A percentile compares a stretch with the other conserved stretches of the same genome.
Conservation (phyloP, 176 grass and related monocot species). For the Phoenix roebelenii region DNA sequence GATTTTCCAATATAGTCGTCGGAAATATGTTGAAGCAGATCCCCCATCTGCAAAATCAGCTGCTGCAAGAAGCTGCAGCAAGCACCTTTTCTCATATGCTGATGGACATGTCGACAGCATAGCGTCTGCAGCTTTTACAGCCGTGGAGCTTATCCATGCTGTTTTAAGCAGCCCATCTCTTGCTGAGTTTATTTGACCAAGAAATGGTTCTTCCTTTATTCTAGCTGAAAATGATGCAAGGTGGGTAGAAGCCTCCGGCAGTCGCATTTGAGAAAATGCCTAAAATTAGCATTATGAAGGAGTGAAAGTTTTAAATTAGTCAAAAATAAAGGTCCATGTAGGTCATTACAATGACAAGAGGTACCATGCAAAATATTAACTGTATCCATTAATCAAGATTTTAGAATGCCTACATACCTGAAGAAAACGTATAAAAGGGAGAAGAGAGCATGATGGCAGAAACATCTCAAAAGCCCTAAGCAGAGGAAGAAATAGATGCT, state of each 20-base stretch:
- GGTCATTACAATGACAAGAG: too few relatives aligned
- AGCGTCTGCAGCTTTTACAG: constrained; percentile 86
- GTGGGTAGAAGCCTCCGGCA: constrained; percentile 74
- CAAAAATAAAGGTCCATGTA: too few relatives aligned
- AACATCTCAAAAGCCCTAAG: constrained; percentile 93
- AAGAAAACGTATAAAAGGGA: constrained; percentile 75
- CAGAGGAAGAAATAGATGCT: constrained; percentile 80
- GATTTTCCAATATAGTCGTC: constrained; percentile 82
- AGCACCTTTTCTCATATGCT: constrained; percentile 77
- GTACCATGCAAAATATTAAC: too few relatives aligned
- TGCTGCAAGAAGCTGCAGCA: constrained; percentile 70
- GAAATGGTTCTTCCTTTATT: constrained; percentile 68
- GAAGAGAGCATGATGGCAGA: constrained; percentile 82
- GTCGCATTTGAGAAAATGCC: constrained; percentile 98
- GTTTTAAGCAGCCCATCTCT: constrained; percentile 50
- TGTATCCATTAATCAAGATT: neutral
- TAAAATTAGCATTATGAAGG: constrained; percentile 25
- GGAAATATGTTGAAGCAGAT: constrained; percentile 62
- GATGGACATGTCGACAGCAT: constrained; percentile 75
- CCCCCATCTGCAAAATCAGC: constrained; percentile 92
- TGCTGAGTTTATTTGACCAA: constrained; percentile 28
- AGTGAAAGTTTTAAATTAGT: too few relatives aligned
- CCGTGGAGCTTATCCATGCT: constrained; percentile 65
- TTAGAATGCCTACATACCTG: constrained; percentile 44
- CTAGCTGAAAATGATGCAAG: constrained; percentile 66